Evolutionary conservation across 768 basidiomycete species (phyloP), one percentile per base, ranked within the genome.

Genomic region (Calocybe indica): DNA sequence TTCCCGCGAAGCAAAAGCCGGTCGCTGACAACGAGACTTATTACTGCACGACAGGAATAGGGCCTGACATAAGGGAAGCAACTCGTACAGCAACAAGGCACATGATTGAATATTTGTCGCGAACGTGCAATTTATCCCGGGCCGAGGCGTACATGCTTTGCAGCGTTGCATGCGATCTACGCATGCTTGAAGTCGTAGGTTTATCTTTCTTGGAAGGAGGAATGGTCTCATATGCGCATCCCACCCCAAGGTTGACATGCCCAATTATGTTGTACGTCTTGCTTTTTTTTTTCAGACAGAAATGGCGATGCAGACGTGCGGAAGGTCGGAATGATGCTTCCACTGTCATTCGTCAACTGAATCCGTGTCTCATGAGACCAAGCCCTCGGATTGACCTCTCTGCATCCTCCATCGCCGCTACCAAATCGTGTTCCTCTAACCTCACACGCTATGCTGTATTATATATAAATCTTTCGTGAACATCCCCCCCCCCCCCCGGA

Each of bases 131-230:
- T 13, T 54, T 82, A 40, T 55, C 56, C 32, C 59, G 69, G n/a
- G 68, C 69, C 5, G 77, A 74, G 3, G 79, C 79, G 36, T 83
- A 83, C 50, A 79, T 82, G 64, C 65, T 82, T 0, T 80, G 79
- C 54, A 81, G 81, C 52, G 74, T 82, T 41, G 77, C 72, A 0
- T 80, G 72, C 1, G 80, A 83, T 57, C 57, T 83, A 50, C 65
- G 73, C 49, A 69, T 83, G 67, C 82, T 80, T 51, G 82, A 83
- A 63, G 81, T 82, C 64, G 82, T 78, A 37, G 49, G 67, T 59
- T 7, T 7, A 31, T 52, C 14, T 13, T 11, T 14, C 5, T 43
- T 30, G 9, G 31, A 28, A 14, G 11, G 6, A 11, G 28, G 8
- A 15, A 6, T 5, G 13, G 12, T 34, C 47, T 40, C 29, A 43